Base-by-base conservation (phyloP, 1,284 basidiomycete species). In the Puccinia polysora region DNA sequence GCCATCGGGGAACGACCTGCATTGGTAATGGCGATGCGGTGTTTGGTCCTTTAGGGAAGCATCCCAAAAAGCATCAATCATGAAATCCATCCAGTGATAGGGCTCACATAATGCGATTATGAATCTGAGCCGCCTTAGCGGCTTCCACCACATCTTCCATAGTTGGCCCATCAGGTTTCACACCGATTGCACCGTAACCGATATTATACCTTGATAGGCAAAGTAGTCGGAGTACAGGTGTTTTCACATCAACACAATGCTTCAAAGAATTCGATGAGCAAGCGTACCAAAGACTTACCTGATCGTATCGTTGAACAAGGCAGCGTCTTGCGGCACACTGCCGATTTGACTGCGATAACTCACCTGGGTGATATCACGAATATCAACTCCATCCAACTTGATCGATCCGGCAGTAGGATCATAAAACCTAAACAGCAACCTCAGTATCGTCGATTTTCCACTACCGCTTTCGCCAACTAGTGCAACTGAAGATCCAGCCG, bases 381-480 rank as follows among this genome's bases (percentile, higher is more conserved):
- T 88, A 77, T 95, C 89, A 77, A 88, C 84, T 1, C 89, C 90
- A 77, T 95, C 90, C 74, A 94, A 87, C 62, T 78, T 65, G 64
- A 81, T 81, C 74, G 87, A 83, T 38, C 89, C 89, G 68, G 85
- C 84, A 36, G 84, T 83, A 23, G 91, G 83, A 77, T 95, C 92
- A 79, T 95, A 94, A 82, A 96, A 92, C 55, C 91, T 85, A 79
- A 90, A 95, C 15, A 96, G 83, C 56, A 92, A 83, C 18, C 90
- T 87, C 68, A 91, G 81, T 67, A 93, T 85, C 0, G 91, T 91
- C 10, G 72, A 74, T 73, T 77, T 77, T 5, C 76, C 77, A 2
- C 74, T 87, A 50, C 88, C 89, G 15, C 67, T 73, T n/a, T 76
- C 74, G 0, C 78, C 79, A 34, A 93, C 89, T 30, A 93, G 84